Percentiles rank a stretch among this genome's conserved stretches.
phyloP scores from a whole-genome alignment of 495 filamentous ascomycete genomes.

The Aspergillus homomorphus region DNA sequence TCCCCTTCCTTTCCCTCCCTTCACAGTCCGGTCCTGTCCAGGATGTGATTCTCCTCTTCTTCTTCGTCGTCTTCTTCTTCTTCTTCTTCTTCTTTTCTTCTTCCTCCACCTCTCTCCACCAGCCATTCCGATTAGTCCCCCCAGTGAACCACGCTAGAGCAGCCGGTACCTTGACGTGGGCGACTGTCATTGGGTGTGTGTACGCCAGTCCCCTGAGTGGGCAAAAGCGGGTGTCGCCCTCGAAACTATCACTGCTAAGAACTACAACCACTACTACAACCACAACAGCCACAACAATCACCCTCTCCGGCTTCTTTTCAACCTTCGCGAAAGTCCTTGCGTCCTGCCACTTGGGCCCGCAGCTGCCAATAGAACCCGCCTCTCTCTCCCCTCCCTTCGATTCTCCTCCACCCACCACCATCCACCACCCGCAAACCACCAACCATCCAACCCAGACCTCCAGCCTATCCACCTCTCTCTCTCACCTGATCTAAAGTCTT shows the following conservation, averaged over 20 bases:
- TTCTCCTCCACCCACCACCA: neutral
- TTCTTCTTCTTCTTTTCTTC: conserved; percentile 10
- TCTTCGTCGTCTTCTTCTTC: too few relatives aligned
- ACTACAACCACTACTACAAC: neutral
- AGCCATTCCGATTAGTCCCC: neutral
- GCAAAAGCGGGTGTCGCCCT: conserved; percentile 4
- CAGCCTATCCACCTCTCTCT: conserved; percentile 15
- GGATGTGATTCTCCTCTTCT: neutral
- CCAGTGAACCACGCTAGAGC: conserved; percentile 12
- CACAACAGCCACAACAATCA: too few relatives aligned
- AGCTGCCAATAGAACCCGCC: neutral
- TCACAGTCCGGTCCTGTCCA: neutral
- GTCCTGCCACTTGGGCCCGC: neutral
- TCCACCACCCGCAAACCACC: conserved; percentile 8
- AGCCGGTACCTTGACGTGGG: conserved; percentile 37
- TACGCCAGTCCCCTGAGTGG: conserved; percentile 28
- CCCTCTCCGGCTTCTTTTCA: neutral
- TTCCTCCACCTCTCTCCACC: conserved; percentile 4
- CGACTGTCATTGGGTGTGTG: conserved; percentile 36
- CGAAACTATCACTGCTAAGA: neutral
- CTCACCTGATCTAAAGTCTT: conserved; percentile 15
- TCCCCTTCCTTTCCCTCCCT: neutral
- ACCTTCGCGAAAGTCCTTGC: conserved; percentile 6
- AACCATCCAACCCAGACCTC: conserved; percentile 7
- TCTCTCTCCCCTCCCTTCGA: neutral